Evolutionary conservation across 148 eudicot species (phyloP), one percentile per base, ranked within the genome.

Genomic region (Chenopodium suecicum): DNA sequence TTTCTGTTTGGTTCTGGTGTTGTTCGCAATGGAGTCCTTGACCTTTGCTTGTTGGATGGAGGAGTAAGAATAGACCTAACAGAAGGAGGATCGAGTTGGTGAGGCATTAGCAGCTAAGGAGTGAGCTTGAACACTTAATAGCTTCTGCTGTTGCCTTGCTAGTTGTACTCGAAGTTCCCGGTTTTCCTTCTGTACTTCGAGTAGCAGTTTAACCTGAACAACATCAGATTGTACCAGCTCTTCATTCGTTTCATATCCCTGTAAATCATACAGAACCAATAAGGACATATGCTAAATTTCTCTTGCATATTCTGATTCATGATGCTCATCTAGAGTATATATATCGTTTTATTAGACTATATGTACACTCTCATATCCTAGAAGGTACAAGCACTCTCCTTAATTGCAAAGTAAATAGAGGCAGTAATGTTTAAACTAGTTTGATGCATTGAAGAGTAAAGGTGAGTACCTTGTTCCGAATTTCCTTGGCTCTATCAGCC

Each of bases 401-500:
- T 54, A 12, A 10, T 54, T 16, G 56, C 1, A 7, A 34, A 3
- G 10, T 27, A 12, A 50, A 56, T 37, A 10, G 47, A 17, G 48
- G 20, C 37, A 67, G 37, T 34, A 34, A 34, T 10, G 37, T 66
- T 11, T 66, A 9, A 25, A 31, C 3, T 16, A 67, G 71, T 27
- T 5, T 70, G 32, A 32, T 31, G 72, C 8, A 37, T 22, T 20
- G 56, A 32, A 54, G 41, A 75, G 70, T 12, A 73, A 72, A 64
- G 8, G 19, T 25, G 12, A 16, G 60, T 65, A 92, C 98, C 94
- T 92, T 94, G 77, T 88, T 92, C 20, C 93, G 88, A 73, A 94
- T 94, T 85, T 94, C 97, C 87, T 94, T 94, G 73, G 97, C 94
- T 70, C 98, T 89, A 80, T 94, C 97, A 82, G 98, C 97, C 98